A percentile compares a stretch with the other conserved stretches of the same genome.
Conservation (phyloP, 495 filamentous ascomycete species). For the Aspergillus nanangensis region DNA sequence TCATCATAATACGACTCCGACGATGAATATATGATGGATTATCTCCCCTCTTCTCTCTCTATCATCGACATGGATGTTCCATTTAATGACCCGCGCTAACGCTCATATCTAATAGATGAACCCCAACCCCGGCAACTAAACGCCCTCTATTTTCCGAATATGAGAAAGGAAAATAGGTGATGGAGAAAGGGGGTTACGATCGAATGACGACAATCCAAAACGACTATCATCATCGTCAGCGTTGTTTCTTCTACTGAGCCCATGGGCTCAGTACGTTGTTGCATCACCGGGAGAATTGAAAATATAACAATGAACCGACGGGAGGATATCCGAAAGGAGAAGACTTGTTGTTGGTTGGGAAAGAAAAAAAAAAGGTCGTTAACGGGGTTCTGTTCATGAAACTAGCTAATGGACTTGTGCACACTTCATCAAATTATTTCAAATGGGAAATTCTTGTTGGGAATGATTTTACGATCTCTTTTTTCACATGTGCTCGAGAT, state of each 20-base stretch:
- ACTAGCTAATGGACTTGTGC: constrained; percentile 6
- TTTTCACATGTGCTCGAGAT: too few species aligned
- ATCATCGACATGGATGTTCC: too few species aligned
- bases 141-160: neutral
- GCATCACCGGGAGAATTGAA: too few species aligned
- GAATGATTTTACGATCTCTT: constrained; percentile 4
- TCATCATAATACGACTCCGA: too few species aligned
- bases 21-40: too few species aligned
- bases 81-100: too few species aligned
- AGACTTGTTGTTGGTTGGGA: neutral
- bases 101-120: too few species aligned
- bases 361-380: neutral
- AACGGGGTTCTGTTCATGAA: constrained; percentile 3
- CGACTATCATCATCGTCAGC: too few species aligned
- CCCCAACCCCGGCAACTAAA: constrained; percentile 23
- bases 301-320: neutral
- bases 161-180: neutral
- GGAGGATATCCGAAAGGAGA: neutral
- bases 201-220: neutral
- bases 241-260: too few species aligned
- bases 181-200: neutral
- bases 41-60: too few species aligned
- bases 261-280: too few species aligned
- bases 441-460: constrained; percentile 16
- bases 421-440: constrained; percentile 12